Evolutionary conservation across 2,329 filamentous ascomycete species (phyloP).

Genomic region (Periconia sp.): DNA sequence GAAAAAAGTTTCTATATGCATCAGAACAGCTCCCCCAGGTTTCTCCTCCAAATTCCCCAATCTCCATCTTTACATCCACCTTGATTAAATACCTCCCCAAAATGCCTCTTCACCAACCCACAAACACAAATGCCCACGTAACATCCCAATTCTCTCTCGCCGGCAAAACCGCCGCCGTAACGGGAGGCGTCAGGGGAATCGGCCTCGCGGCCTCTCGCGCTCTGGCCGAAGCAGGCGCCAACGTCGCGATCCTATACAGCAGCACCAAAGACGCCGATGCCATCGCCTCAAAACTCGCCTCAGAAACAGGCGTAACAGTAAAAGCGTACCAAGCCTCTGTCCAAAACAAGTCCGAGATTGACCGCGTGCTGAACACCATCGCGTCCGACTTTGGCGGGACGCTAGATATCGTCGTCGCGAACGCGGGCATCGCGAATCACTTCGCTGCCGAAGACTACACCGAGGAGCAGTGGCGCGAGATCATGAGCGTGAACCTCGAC

Average conservation of each 20-base stretch:
- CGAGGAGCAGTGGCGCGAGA: conserved; percentile 72
- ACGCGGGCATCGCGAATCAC: conserved; percentile 44
- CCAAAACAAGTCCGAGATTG: conserved; percentile 14
- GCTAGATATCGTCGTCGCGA: conserved; percentile 45
- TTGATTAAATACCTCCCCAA: neutral
- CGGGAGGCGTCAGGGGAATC: conserved; percentile 55
- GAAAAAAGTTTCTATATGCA: neutral
- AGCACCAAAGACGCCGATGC: conserved; percentile 15
- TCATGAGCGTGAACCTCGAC: conserved; percentile 81
- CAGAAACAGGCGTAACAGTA: conserved; percentile 12
- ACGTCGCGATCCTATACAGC: conserved; percentile 35
- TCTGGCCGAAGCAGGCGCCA: conserved; percentile 40
- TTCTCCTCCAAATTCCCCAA: neutral
- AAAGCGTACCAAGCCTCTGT: conserved; percentile 20
- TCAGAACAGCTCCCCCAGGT: no score
- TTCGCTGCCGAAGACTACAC: conserved; percentile 73
- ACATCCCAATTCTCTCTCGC: conserved; percentile 17
- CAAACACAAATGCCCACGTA: conserved; percentile 7
- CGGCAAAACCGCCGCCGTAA: conserved; percentile 43
- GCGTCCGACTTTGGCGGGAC: conserved; percentile 34
- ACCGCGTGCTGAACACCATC: conserved; percentile 19
- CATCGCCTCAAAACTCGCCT: conserved; percentile 15
- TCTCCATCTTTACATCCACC: neutral
- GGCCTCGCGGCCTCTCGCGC: conserved; percentile 41
- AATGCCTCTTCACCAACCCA: conserved; percentile 25